Conservation (phyloP, 805 yeast species). For the Komagataella populi region DNA sequence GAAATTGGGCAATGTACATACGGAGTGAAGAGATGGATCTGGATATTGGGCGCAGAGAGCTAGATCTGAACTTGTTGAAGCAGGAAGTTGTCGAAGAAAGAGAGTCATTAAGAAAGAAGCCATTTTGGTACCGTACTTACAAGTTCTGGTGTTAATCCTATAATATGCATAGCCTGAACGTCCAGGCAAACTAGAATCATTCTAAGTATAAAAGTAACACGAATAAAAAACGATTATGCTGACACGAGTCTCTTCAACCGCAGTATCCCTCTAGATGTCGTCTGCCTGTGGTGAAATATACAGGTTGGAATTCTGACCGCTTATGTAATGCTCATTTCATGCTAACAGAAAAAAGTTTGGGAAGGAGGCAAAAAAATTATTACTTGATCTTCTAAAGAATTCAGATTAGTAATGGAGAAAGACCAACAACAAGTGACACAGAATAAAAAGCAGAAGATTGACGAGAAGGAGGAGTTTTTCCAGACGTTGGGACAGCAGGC, state of each 20-base stretch:
- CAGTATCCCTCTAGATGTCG: no score
- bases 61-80: conserved; percentile 39
- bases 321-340: background rate
- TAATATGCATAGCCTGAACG: background rate
- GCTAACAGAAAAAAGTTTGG: background rate
- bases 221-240: background rate
- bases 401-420: background rate
- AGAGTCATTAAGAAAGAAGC: conserved; percentile 30
- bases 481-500: conserved; percentile 51
- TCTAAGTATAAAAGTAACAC: background rate
- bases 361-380: conserved; percentile 1
- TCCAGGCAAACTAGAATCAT: background rate
- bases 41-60: conserved; percentile 49
- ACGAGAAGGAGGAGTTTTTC: conserved; percentile 28
- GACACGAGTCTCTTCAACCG: no score
- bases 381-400: background rate
- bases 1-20: conserved; percentile 28
- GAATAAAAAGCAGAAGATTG: conserved; percentile 4
- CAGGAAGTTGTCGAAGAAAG: conserved; percentile 48
- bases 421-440: background rate
- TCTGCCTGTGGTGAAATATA: no score
- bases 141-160: conserved; percentile 37
- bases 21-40: conserved; percentile 39
- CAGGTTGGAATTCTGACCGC: background rate
- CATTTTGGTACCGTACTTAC: conserved; percentile 35